A percentile compares a stretch with the other conserved stretches of the same genome.
Conservation (phyloP, 768 basidiomycete genomes). For the Lactarius evosmus region DNA sequence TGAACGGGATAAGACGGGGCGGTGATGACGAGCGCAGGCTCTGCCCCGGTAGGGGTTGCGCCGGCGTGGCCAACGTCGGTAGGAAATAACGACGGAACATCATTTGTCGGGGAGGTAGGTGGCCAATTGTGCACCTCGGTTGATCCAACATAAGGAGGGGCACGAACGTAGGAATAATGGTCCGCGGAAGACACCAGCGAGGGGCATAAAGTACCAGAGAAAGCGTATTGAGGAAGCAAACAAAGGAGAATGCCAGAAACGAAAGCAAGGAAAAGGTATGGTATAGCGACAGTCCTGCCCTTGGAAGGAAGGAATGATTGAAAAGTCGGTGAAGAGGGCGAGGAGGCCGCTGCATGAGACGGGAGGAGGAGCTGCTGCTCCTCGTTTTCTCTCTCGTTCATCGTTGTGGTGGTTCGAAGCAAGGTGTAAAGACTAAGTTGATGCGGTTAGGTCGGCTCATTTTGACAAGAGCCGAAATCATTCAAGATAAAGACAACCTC, state of each 20-base stretch:
- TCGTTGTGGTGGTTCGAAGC: not conserved
- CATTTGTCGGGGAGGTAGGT: constrained; percentile 70
- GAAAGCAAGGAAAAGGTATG: constrained; percentile 21
- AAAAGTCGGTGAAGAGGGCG: constrained; percentile 43
- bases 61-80: constrained; percentile 75
- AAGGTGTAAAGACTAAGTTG: not conserved
- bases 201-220: constrained; percentile 19
- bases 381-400: constrained; percentile 15
- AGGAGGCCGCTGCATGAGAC: constrained; percentile 27
- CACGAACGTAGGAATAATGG: constrained; percentile 36
- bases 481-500: constrained; percentile 85
- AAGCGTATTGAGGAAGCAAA: constrained; percentile 17
- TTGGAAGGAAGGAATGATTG: constrained; percentile 28
- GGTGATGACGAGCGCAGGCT: constrained; percentile 67
- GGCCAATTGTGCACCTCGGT: constrained; percentile 68
- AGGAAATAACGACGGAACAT: constrained; percentile 69
- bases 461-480: constrained; percentile 48
- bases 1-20: constrained; percentile 79
- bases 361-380: constrained; percentile 30
- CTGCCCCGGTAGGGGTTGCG: constrained; percentile 74
- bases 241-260: constrained; percentile 23
- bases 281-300: constrained; percentile 8
- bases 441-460: not conserved
- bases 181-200: not conserved
- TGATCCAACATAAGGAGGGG: constrained; percentile 69